Base-by-base conservation (phyloP, 2,329 filamentous ascomycete genomes). In the Shiraia sp. region DNA sequence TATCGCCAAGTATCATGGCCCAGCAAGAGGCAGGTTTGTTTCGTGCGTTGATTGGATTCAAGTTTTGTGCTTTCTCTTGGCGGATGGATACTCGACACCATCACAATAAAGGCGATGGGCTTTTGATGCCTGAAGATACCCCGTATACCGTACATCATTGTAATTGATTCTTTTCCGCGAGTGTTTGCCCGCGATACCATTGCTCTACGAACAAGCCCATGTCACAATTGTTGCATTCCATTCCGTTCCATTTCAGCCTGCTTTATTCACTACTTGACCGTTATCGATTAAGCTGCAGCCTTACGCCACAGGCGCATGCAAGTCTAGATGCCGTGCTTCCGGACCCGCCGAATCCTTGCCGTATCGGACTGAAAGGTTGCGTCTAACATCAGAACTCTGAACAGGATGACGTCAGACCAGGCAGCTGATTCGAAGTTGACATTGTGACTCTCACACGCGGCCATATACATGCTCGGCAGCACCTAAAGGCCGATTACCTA, bases 351-450 rank as follows among this genome's bases (percentile, higher is more conserved):
- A 55, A 33, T 42, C 39, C 35, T 40, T 42, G 31, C 35, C 40
- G 38, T 25, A 42, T 17, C 49, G 46, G 47, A 47, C 46, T 34
- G 53, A 55, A 59, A 46, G 47, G 48, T 44, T 15, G 29, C 34
- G 25, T 45, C 32, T 40, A 37, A 38, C 25, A 37, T 45, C 31
- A 36, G 41, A 47, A 50, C 42, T 41, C 25, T 50, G 47, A 48
- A 51, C 43, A 39, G 42, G 17, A 60, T 66, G 63, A 65, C 63
- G 63, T 66, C 47, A 22, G 19, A 22, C 4, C 19, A 5, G 19
- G 19, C 19, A 22, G 19, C 19, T 22, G 19, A 22, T 22, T 22
- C 19, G 19, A 22, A 22, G 19, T 8, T 22, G 4, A 22, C 19
- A 22, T 8, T 22, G 19, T 22, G 19, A 22, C 19, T 22, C 19